These are phyloP conservation scores for Neofusicoccum umdonicola DNA, from an alignment of 2,329 filamentous ascomycete genomes.

Conservation along the genomic window DNA sequence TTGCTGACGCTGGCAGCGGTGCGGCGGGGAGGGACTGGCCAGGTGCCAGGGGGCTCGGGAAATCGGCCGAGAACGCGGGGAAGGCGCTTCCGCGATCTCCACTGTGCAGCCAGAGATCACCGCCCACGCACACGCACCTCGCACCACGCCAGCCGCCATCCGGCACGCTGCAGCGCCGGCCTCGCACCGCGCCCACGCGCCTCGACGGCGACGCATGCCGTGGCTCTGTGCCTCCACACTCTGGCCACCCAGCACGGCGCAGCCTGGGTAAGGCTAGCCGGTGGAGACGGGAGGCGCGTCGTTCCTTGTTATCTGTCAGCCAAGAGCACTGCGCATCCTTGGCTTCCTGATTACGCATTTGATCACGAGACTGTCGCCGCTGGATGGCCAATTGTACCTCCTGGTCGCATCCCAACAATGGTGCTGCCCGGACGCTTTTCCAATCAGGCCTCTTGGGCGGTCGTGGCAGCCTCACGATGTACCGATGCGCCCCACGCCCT, in stretches of 20 bases:
- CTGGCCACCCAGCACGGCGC: neutral
- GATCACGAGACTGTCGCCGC: slow-evolving; percentile 2
- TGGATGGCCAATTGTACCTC: neutral
- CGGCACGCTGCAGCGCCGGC: neutral
- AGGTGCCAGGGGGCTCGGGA: neutral
- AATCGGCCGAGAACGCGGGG: slow-evolving; percentile 10
- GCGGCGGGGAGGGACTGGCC: neutral
- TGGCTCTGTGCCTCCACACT: neutral
- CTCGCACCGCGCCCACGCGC: neutral
- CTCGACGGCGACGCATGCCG: neutral
- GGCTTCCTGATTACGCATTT: slow-evolving; percentile 7
- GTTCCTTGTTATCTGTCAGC: slow-evolving; percentile 14
- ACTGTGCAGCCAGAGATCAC: neutral
- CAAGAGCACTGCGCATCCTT: slow-evolving; percentile 14
- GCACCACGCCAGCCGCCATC: neutral
- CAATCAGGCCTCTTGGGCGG: neutral
- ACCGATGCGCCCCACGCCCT: neutral
- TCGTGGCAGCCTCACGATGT: neutral
- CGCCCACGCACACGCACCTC: neutral
- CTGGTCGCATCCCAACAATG: neutral
- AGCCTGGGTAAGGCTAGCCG: neutral
- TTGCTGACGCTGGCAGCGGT: no score
- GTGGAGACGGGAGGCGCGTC: slow-evolving; percentile 3
- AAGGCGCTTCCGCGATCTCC: neutral
- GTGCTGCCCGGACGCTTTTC: neutral